phyloP scores from a whole-genome alignment of 768 basidiomycete species.

The Leccinum obscurum region DNA sequence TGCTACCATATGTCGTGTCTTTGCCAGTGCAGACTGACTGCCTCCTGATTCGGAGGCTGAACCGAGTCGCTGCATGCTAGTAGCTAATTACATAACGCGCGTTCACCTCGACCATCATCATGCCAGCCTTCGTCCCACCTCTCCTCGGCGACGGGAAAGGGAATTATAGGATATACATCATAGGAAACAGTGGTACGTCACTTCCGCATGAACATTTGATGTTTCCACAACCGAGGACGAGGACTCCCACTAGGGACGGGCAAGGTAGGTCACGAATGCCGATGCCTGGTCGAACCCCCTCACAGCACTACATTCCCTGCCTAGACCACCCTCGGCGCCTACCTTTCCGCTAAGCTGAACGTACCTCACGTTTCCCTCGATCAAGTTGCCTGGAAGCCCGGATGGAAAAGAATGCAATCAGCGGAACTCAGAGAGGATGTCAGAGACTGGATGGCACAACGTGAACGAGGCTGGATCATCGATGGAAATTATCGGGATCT shows the following conservation, averaged over 20 bases:
- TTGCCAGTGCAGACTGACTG: too few species aligned
- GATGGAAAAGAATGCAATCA: constrained; percentile 39
- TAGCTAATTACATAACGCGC: neutral
- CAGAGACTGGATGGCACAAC: constrained; percentile 19
- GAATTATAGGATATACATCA: constrained; percentile 44
- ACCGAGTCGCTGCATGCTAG: neutral
- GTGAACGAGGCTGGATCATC: constrained; percentile 49
- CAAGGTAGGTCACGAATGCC: constrained; percentile 36
- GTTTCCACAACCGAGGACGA: constrained; percentile 2
- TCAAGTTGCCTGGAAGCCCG: constrained; percentile 48
- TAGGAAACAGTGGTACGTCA: constrained; percentile 54
- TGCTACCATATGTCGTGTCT: too few species aligned
- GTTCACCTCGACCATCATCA: neutral
- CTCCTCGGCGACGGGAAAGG: constrained; percentile 46
- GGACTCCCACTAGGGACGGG: constrained; percentile 33
- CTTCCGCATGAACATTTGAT: neutral
- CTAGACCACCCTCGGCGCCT: constrained; percentile 48
- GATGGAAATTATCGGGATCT: constrained; percentile 48
- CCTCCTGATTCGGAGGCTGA: neutral
- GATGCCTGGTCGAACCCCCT: neutral
- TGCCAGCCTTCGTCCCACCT: constrained; percentile 18
- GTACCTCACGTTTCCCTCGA: constrained; percentile 54
- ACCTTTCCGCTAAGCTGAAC: constrained; percentile 44
- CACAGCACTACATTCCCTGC: neutral
- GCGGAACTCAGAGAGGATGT: constrained; percentile 28